phyloP scores from a whole-genome alignment of 495 filamentous ascomycete species.

The Hyaloscypha hepaticicola region DNA sequence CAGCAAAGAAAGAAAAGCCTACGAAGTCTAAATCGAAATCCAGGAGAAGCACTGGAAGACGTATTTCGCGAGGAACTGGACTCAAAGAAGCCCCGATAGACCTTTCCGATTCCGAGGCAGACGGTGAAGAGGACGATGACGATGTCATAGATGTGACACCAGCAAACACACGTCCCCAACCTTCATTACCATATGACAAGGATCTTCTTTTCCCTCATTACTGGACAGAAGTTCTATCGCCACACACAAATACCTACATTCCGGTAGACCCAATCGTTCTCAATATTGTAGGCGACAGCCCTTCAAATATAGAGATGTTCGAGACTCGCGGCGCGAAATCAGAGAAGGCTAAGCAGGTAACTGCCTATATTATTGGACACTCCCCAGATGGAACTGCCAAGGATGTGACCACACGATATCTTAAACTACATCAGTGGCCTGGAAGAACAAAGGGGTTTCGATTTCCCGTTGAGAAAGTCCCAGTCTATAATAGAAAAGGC shows the following conservation, averaged over 20 bases:
- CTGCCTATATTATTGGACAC: constrained; percentile 87
- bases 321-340: constrained; percentile 81
- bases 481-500: constrained; percentile 68
- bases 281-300: constrained; percentile 63
- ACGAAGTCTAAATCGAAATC: background rate
- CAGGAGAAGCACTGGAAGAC: constrained; percentile 9
- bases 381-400: constrained; percentile 86
- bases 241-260: constrained; percentile 72
- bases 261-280: constrained; percentile 74
- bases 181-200: constrained; percentile 32
- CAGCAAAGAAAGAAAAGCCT: constrained; percentile 27
- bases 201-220: constrained; percentile 63
- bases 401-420: constrained; percentile 91
- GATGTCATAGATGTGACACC: constrained; percentile 47
- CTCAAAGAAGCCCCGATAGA: constrained; percentile 34
- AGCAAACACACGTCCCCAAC: constrained; percentile 32
- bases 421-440: constrained; percentile 78
- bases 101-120: constrained; percentile 33
- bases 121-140: constrained; percentile 27
- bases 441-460: constrained; percentile 89
- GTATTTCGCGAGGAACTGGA: constrained; percentile 8
- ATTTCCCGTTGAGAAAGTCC: constrained; percentile 71
- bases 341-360: constrained; percentile 82
- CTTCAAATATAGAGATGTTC: constrained; percentile 71
- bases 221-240: constrained; percentile 88